These are phyloP conservation scores for Taphrina pruni DNA, from an alignment of 1,139 yeast species.

Conservation along the genomic window DNA sequence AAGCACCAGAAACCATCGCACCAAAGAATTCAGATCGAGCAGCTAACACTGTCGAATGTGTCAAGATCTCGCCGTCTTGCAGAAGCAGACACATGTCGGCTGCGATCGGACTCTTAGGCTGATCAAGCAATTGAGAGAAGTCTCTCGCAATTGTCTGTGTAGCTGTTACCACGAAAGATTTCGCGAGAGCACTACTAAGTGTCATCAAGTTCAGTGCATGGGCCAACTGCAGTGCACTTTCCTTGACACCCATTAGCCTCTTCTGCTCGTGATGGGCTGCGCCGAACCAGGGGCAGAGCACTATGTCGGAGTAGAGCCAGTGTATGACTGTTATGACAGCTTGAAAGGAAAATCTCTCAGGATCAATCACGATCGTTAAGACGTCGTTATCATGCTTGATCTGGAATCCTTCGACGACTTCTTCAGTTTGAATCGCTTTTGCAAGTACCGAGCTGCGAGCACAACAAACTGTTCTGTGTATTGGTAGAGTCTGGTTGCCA, in stretches of 20 bases:
- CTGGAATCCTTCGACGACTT: background rate
- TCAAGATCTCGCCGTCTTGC: constrained; percentile 54
- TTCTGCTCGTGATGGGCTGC: constrained; percentile 41
- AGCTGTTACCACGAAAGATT: constrained; percentile 45
- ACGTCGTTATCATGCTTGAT: background rate
- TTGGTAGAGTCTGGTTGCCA: constrained; percentile 45
- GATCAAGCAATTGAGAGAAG: constrained; percentile 43
- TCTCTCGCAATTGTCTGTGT: constrained; percentile 46
- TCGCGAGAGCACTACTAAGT: constrained; percentile 46
- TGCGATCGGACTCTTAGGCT: constrained; percentile 42
- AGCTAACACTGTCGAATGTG: constrained; percentile 60
- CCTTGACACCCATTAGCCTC: constrained; percentile 48
- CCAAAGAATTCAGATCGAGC: constrained; percentile 68
- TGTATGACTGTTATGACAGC: constrained; percentile 55
- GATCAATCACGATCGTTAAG: background rate
- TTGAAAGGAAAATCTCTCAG: constrained; percentile 46
- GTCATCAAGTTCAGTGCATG: constrained; percentile 45
- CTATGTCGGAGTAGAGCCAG: constrained; percentile 59
- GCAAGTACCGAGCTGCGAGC: constrained; percentile 19
- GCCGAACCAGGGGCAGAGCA: constrained; percentile 55
- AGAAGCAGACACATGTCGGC: constrained; percentile 53
- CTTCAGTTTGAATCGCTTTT: background rate
- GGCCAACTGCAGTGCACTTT: constrained; percentile 47
- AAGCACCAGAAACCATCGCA: constrained; percentile 42
- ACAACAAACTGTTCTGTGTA: constrained; percentile 45